Evolutionary conservation across 1,284 basidiomycete species (phyloP).

Genomic region (Exsudoporus floridanus): DNA sequence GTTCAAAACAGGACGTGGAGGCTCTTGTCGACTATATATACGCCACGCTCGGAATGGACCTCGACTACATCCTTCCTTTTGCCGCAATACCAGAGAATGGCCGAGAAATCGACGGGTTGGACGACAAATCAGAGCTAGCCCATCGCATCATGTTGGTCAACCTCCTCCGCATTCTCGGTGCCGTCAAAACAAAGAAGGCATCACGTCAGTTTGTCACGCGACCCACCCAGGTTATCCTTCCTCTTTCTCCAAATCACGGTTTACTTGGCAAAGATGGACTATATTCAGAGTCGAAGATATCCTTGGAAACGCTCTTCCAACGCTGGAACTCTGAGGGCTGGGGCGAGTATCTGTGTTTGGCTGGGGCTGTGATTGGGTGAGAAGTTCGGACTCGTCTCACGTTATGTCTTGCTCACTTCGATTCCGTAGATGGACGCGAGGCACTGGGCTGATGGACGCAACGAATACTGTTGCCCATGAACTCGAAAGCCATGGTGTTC

Average conservation of each 20-base stretch:
- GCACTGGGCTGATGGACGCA: conserved; percentile 96
- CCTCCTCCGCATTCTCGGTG: conserved; percentile 91
- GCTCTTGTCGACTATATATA: conserved; percentile 98
- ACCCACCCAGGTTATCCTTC: conserved; percentile 96
- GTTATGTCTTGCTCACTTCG: conserved; percentile 12
- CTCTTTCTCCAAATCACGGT: conserved; percentile 97
- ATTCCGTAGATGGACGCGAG: conserved; percentile 81
- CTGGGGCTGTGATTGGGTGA: conserved; percentile 96
- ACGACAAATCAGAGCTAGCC: conserved; percentile 96
- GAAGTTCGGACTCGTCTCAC: conserved; percentile 7
- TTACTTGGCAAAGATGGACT: conserved; percentile 97
- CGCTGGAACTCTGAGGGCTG: conserved; percentile 98
- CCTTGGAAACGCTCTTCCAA: conserved; percentile 96
- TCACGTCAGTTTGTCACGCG: conserved; percentile 94
- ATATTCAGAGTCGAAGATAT: conserved; percentile 98
- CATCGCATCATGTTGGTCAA: conserved; percentile 98
- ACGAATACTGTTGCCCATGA: conserved; percentile 96
- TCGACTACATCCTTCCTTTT: conserved; percentile 98
- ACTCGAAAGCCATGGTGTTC: conserved; percentile 89
- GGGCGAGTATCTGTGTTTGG: conserved; percentile 98
- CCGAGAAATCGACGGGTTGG: conserved; percentile 94
- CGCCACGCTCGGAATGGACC: conserved; percentile 88
- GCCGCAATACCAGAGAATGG: conserved; percentile 98
- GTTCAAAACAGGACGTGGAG: conserved; percentile 96
- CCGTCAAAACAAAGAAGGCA: conserved; percentile 97